Evolutionary conservation across 2,329 filamentous ascomycete species (phyloP).

Genomic region (Blastomyces emzantsi): DNA sequence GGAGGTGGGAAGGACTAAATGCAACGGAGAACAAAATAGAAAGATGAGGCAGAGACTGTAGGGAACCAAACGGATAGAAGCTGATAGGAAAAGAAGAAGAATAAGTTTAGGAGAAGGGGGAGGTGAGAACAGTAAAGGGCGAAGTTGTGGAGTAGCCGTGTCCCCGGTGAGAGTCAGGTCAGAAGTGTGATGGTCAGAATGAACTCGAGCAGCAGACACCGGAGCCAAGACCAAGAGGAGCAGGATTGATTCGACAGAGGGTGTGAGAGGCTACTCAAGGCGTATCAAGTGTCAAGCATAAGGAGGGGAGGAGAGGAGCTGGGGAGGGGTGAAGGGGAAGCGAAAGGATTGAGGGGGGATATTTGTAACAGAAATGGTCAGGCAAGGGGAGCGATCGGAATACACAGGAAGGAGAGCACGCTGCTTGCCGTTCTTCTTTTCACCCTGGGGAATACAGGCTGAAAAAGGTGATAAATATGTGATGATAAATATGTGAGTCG

Average conservation of each 20-base stretch:
- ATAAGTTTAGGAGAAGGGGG: slow-evolving; percentile 5
- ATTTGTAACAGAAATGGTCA: slow-evolving; percentile 5
- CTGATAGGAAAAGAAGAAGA: not conserved
- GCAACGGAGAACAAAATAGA: slow-evolving; percentile 10
- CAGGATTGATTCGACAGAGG: slow-evolving; percentile 5
- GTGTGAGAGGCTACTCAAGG: not conserved
- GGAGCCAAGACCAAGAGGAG: slow-evolving; percentile 11
- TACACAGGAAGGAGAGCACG: not conserved
- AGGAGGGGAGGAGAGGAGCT: slow-evolving; percentile 5
- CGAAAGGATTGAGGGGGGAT: not conserved
- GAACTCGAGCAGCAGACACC: not conserved
- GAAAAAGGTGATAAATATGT: not conserved
- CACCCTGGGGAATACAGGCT: not conserved
- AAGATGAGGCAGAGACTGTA: not conserved
- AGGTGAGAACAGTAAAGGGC: not conserved
- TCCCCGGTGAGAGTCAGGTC: slow-evolving; percentile 5
- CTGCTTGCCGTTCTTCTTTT: slow-evolving; percentile 6
- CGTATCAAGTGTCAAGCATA: slow-evolving; percentile 13
- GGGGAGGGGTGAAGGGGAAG: not conserved
- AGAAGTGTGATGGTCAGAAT: not conserved
- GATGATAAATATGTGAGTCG: not conserved
- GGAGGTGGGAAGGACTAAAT: not conserved
- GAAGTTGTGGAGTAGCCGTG: slow-evolving; percentile 11
- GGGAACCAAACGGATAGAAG: not conserved
- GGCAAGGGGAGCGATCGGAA: slow-evolving; percentile 2